A percentile compares a stretch with the other conserved stretches of the same genome.
phyloP scores from a whole-genome alignment of 2,329 filamentous ascomycete species.

The Aspergillus novofumigatus region DNA sequence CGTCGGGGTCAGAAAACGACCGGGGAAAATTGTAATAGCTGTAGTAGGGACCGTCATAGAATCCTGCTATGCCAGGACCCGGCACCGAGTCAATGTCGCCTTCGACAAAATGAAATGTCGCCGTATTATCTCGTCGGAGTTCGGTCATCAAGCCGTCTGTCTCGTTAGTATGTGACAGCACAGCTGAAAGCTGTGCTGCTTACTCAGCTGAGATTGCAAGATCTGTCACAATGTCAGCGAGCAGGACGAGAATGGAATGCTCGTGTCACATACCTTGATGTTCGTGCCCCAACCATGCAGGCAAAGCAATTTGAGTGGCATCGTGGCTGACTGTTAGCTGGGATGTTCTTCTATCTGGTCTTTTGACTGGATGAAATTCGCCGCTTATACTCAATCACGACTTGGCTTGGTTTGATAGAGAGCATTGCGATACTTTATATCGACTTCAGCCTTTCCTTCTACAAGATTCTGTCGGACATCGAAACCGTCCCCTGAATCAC shows the following conservation, averaged over 20 bases:
- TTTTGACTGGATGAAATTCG: neutral
- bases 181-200: conserved; percentile 2
- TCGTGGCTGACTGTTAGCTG: conserved; percentile 3
- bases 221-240: conserved; percentile 18
- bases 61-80: conserved; percentile 26
- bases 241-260: neutral
- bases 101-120: conserved; percentile 27
- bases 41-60: conserved; percentile 30
- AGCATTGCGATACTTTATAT: neutral
- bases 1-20: conserved; percentile 17
- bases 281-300: conserved; percentile 35
- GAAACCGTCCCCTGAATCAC: neutral
- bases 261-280: conserved; percentile 16
- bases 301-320: conserved; percentile 30
- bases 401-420: neutral
- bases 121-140: conserved; percentile 25
- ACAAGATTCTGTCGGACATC: neutral
- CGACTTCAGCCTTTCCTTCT: neutral
- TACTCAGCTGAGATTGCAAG: conserved; percentile 26
- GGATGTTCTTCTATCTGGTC: neutral
- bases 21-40: conserved; percentile 30
- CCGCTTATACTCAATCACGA: neutral
- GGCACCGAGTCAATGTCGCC: conserved; percentile 26
- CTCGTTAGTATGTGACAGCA: neutral
- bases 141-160: conserved; percentile 25